A percentile compares a stretch with the other conserved stretches of the same genome.
Conservation (phyloP, 257 asterid genomes). For the Solanum ahanhuiri region DNA sequence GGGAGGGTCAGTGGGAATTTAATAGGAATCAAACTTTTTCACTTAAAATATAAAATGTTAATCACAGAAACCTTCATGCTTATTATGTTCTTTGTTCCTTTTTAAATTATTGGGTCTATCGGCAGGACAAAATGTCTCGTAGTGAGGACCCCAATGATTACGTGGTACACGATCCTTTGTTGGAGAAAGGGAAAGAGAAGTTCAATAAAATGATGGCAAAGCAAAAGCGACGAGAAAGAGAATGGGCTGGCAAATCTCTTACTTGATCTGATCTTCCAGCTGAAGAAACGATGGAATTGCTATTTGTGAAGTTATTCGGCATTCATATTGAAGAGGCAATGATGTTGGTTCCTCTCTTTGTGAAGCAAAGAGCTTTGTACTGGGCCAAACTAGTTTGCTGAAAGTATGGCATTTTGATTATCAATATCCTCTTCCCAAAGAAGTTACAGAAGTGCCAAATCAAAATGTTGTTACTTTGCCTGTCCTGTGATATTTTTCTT, state of each 20-base stretch:
- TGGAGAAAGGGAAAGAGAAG: slow-evolving; percentile 95
- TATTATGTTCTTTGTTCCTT: not conserved
- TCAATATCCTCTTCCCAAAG: not conserved
- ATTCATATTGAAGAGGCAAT: not conserved
- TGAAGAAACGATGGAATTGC: not conserved
- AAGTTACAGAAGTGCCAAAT: not conserved
- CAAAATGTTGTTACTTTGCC: not conserved
- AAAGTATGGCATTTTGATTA: not conserved
- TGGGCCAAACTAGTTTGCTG: not conserved
- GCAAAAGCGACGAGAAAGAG: slow-evolving; percentile 76
- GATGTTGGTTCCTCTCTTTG: not conserved
- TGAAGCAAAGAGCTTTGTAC: not conserved
- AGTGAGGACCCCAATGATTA: slow-evolving; percentile 86
- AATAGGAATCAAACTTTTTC: not conserved
- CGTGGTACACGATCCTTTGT: slow-evolving; percentile 83
- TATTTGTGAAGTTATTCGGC: not conserved
- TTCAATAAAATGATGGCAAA: slow-evolving; percentile 84
- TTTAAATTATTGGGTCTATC: not conserved
- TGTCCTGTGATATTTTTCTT: not conserved
- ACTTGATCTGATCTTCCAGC: slow-evolving; percentile 20
- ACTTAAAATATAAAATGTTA: not conserved
- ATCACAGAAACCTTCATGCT: not conserved
- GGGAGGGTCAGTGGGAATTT: not conserved
- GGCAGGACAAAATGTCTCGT: slow-evolving; percentile 80
- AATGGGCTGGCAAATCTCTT: slow-evolving; percentile 96